Base-by-base conservation (phyloP, 75 land plant genomes). In the Picea sitchensis region DNA sequence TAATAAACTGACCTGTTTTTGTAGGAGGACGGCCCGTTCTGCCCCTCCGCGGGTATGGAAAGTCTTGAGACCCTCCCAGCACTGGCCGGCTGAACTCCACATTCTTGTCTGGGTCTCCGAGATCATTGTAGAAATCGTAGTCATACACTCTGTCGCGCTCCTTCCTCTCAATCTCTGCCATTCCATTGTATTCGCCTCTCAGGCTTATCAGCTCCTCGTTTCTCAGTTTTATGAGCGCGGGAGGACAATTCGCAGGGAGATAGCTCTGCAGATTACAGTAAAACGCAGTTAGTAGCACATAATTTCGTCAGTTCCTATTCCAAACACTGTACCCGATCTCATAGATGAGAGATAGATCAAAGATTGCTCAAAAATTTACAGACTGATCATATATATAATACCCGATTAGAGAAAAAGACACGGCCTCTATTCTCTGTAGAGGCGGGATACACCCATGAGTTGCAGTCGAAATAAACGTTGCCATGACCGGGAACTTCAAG, bases 41-140 rank as follows among this genome's bases (percentile, higher is more conserved):
- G 14, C 87, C 83, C 21, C 91, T 78, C 12, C 91, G 84, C 13
- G 90, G 92, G 30, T 90, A 90, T 41, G 90, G 92, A 32, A 30
- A 80, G 58, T 79, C 59, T 9, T 44, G 6, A 18, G 83, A 73
- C 8, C 88, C 91, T 14, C 92, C 92, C 17, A 90, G 82, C 34
- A 84, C 67, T 0, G 86, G 92, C 2, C 92, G 63, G 47, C 23
- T 41, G n/a, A 84, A 34, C 30, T 71, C 75, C 4, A 17, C 41
- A 32, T 81, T 63, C 26, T 79, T 32, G 56, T 90, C 92, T 2
- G 88, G 86, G 32, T 82, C 41, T 1, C 86, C 90, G n/a, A 90
- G 80, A 61, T 88, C 92, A 31, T 90, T 90, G 73, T 90, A 90
- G 36, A 41, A 32, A 32, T 59, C 92, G 61, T 90, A 90, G 82